phyloP scores from a whole-genome alignment of 345 rosid genomes.

The Dimocarpus longan region DNA sequence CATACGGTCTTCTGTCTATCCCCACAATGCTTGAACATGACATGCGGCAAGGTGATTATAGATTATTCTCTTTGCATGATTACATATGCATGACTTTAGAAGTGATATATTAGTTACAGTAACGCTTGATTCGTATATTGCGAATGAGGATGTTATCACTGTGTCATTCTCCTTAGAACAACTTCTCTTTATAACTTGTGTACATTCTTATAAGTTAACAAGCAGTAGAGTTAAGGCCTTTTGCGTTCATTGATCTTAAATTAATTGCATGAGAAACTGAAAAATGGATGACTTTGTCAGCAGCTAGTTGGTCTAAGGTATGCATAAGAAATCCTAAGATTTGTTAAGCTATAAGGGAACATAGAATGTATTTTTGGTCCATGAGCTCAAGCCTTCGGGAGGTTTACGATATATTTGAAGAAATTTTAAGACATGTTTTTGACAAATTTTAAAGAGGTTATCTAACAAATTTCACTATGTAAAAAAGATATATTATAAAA shows the following conservation, averaged over 20 bases:
- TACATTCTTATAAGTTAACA: too few species aligned
- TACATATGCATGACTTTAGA: constrained; percentile 4
- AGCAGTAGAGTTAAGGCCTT: too few species aligned
- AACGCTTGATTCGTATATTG: not conserved
- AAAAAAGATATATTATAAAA: too few species aligned
- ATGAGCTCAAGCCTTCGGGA: too few species aligned
- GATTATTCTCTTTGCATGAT: not conserved
- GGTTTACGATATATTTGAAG: too few species aligned
- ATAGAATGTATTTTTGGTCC: too few species aligned
- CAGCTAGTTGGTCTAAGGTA: too few species aligned
- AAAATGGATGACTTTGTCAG: not conserved
- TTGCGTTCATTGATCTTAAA: too few species aligned
- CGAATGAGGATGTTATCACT: not conserved
- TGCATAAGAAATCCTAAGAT: not conserved
- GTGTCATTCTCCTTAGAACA: not conserved
- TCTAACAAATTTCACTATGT: too few species aligned
- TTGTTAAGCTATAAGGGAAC: not conserved
- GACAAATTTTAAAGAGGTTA: too few species aligned
- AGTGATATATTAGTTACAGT: not conserved
- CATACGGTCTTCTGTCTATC: not conserved
- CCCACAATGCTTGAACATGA: not conserved
- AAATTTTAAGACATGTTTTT: too few species aligned
- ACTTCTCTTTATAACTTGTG: not conserved
- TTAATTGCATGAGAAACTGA: not conserved
- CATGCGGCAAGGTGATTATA: not conserved